Conservation (phyloP, 495 filamentous ascomycete species). For the Podospora bellae-mahoneyi region DNA sequence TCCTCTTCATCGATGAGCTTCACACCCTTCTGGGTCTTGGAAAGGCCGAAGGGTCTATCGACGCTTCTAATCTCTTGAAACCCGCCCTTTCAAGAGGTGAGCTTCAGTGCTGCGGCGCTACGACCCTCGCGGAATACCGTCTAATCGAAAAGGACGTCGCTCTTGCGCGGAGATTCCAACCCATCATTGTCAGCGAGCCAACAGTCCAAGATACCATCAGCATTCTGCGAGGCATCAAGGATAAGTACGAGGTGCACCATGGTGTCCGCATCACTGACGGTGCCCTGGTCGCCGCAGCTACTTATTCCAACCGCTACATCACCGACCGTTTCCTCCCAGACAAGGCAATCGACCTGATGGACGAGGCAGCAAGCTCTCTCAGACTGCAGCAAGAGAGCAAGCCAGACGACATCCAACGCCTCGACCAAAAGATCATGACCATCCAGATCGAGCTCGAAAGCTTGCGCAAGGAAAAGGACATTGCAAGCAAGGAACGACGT, state of each 20-base stretch:
- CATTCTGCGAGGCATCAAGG: constrained; percentile 93
- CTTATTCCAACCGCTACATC: constrained; percentile 92
- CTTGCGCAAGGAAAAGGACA: constrained; percentile 87
- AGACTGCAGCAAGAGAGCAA: constrained; percentile 95
- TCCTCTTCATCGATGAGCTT: constrained; percentile 94
- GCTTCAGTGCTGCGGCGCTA: constrained; percentile 92
- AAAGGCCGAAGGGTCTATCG: constrained; percentile 92
- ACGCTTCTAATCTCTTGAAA: constrained; percentile 93
- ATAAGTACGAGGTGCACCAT: constrained; percentile 95
- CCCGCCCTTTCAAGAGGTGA: constrained; percentile 90
- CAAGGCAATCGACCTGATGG: constrained; percentile 95
- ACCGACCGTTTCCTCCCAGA: constrained; percentile 94
- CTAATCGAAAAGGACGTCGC: constrained; percentile 95
- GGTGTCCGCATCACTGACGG: constrained; percentile 90
- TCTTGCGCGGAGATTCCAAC: constrained; percentile 87
- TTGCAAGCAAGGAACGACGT: constrained; percentile 81
- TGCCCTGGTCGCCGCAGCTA: constrained; percentile 86
- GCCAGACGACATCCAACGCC: constrained; percentile 83
- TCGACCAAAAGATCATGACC: constrained; percentile 93
- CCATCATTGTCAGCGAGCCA: constrained; percentile 84
- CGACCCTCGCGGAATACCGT: constrained; percentile 87
- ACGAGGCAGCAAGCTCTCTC: constrained; percentile 88
- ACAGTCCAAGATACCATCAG: constrained; percentile 90
- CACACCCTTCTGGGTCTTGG: constrained; percentile 89
- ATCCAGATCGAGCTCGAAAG: constrained; percentile 97